phyloP scores from a whole-genome alignment of 2,329 filamentous ascomycete genomes.

The Westerdykella sp. region DNA sequence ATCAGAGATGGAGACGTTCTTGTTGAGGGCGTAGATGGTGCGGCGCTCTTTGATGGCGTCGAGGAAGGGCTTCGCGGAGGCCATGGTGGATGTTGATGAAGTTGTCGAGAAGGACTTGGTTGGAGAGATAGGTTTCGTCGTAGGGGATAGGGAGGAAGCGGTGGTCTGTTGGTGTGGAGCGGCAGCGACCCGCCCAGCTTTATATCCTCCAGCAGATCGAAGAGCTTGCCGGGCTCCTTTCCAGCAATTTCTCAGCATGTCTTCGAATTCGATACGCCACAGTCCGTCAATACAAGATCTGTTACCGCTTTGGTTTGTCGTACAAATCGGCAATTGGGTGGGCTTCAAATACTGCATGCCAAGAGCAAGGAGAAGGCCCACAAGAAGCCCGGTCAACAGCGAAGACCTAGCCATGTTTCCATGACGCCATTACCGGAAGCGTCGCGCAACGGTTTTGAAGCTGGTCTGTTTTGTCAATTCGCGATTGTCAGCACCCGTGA shows the following conservation, averaged over 20 bases:
- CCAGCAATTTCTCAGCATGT: constrained; percentile 31
- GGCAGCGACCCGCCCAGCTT: constrained; percentile 12
- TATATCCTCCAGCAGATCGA: constrained; percentile 14
- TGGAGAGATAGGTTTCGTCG: not conserved
- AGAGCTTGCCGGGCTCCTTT: constrained; percentile 20
- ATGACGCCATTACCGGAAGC: too few relatives aligned
- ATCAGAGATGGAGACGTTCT: constrained; percentile 54
- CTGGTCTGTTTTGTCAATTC: too few relatives aligned
- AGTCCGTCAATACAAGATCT: not conserved
- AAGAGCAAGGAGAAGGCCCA: constrained; percentile 23
- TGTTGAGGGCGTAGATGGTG: constrained; percentile 62
- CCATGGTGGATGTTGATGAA: constrained; percentile 28
- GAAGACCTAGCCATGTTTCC: constrained; percentile 2
- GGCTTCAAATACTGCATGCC: constrained; percentile 18
- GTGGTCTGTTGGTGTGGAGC: not conserved
- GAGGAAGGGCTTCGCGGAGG: constrained; percentile 47
- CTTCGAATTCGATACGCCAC: constrained; percentile 18
- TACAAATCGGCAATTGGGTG: constrained; percentile 14
- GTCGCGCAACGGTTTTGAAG: too few relatives aligned
- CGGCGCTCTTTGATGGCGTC: constrained; percentile 62
- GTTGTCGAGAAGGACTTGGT: constrained; percentile 6
- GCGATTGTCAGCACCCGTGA: too few relatives aligned
- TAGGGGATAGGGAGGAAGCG: not conserved
- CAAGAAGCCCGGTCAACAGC: constrained; percentile 18
- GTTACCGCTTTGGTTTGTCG: not conserved